Percentiles rank a stretch among this genome's conserved stretches.
Conservation (phyloP, 345 rosid genomes). For the Corymbia maculata region DNA sequence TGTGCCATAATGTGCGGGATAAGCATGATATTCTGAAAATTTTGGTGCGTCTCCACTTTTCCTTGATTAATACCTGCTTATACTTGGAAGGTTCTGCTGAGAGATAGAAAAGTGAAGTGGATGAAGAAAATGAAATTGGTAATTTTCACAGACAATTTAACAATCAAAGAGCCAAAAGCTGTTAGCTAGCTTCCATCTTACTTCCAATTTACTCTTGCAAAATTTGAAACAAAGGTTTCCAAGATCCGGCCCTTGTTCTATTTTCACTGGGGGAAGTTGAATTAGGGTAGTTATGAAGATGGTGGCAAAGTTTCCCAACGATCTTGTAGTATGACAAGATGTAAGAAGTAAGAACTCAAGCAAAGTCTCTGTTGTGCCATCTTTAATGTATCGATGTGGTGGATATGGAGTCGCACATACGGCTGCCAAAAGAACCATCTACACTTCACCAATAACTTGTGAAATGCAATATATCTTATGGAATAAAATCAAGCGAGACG, state of each 20-base stretch:
- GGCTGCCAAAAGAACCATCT: neutral
- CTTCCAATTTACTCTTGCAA: neutral
- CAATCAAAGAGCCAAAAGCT: neutral
- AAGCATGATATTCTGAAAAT: neutral
- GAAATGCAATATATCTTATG: neutral
- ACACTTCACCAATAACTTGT: neutral
- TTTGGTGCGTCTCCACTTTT: neutral
- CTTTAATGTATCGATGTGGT: neutral
- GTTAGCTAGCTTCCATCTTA: neutral
- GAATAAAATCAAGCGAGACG: neutral
- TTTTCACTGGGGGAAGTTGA: neutral
- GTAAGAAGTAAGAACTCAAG: neutral
- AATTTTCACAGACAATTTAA: neutral
- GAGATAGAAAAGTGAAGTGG: neutral
- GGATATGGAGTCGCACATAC: neutral
- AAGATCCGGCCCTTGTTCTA: neutral
- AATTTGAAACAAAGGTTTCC: neutral
- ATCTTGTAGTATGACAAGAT: neutral
- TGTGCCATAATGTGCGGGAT: neutral
- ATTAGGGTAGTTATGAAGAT: neutral
- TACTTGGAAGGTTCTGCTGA: neutral
- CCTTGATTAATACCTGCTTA: neutral
- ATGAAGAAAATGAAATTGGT: neutral
- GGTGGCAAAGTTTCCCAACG: neutral
- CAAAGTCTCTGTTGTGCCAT: neutral